Evolutionary conservation across 441 rosid genomes (phyloP).

Genomic region (Mallotus japonicus): DNA sequence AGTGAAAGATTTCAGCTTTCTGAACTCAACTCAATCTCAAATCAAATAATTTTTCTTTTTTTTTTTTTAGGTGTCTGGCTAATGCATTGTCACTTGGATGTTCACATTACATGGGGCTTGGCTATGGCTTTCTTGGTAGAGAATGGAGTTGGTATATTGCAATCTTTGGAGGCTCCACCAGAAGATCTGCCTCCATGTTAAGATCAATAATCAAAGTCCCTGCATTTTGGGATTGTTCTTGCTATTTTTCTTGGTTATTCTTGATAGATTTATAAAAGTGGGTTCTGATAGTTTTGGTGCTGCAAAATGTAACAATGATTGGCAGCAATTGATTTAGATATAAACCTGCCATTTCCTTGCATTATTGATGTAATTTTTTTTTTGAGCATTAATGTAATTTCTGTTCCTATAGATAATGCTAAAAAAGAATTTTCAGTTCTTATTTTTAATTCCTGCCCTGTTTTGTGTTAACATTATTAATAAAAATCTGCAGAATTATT

Average conservation of each 20-base stretch:
- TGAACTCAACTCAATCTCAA: too few relatives aligned
- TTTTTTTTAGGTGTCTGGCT: conserved; percentile 69
- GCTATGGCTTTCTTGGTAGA: conserved; percentile 90
- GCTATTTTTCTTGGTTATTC: conserved; percentile 21
- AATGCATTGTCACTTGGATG: conserved; percentile 97
- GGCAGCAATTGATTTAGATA: conserved; percentile 7
- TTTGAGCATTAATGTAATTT: not conserved
- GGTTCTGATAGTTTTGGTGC: conserved; percentile 15
- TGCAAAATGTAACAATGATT: too few relatives aligned
- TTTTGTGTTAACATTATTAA: too few relatives aligned
- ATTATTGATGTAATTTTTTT: conserved; percentile 11
- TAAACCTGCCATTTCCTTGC: conserved; percentile 19
- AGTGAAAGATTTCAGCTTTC: too few relatives aligned
- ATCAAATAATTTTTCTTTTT: too few relatives aligned
- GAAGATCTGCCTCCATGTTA: conserved; percentile 68
- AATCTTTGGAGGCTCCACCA: conserved; percentile 65
- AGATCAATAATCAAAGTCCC: conserved; percentile 17
- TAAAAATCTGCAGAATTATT: too few relatives aligned
- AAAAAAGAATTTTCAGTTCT: not conserved
- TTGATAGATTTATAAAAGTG: conserved; percentile 26
- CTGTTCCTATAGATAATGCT: not conserved
- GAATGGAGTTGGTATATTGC: conserved; percentile 59
- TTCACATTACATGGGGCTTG: conserved; percentile 83
- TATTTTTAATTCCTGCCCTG: not conserved
- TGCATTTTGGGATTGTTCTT: conserved; percentile 36